Evolutionary conservation across 2,329 filamentous ascomycete genomes (phyloP), one percentile per base, ranked within the genome.

Genomic region (Tolypocladium sp.): DNA sequence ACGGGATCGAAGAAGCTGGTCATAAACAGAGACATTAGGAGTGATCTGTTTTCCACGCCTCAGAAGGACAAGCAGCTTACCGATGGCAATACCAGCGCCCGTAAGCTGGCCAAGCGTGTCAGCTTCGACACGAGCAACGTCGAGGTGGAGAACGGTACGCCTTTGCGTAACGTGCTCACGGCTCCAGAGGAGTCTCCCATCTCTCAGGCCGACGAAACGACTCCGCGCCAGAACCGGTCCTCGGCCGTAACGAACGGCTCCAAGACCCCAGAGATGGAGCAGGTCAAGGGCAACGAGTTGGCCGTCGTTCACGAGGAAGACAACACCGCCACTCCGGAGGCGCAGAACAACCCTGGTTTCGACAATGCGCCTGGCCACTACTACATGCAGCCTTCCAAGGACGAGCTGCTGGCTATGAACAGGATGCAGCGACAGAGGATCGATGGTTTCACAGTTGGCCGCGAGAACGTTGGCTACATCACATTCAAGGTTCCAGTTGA

Each of bases 11-110:
- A 97, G 78, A 92, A 92, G 72, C 82, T 99, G 59, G 89, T 92
- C 57, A 97, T 99, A 71, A 95, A 97, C 74, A 88, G 91, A 63
- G 89, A 88, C 64, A 81, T 99, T 70, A 84, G 90, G 58, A 92
- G 83, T 60, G 88, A 91, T 66, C 77, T 87, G 20, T 89, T 88
- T 69, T 81, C 80, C 2, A 83, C 84, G 1, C 83, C 84, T 0
- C 80, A 76, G 58, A 85, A 81, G 68, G 79, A 82, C 41, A 81
- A 78, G 66, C 67, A 73, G 20, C 62, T 68, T 2, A 65, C 70
- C 25, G 80, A 80, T 17, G 61, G 63, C 66, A 73, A 51, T 60
- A 71, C 54, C 73, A 80, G 62, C 70, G 77, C 62, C 38, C 77
- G 81, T 57, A 86, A 86, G 67, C 74, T 90, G 46, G 87, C 88